Conservation (phyloP, 2,329 filamentous ascomycete species). For the Metarhizium rileyi region DNA sequence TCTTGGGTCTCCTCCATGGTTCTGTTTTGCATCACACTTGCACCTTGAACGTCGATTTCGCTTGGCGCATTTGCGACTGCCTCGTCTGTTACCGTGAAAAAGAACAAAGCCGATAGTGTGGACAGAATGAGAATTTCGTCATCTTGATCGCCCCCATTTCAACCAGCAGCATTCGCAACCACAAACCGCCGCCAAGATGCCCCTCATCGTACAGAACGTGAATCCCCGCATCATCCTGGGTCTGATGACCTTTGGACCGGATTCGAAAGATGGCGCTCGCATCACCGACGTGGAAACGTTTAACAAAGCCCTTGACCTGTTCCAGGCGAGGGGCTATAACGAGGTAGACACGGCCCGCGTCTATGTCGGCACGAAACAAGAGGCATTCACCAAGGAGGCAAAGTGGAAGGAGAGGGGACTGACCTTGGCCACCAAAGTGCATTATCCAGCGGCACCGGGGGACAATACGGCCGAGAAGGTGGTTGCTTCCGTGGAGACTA, state of each 20-base stretch:
- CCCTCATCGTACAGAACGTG: constrained; percentile 31
- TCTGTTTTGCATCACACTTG: no score
- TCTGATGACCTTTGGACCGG: constrained; percentile 75
- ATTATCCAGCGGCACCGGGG: constrained; percentile 42
- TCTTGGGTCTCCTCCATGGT: no score
- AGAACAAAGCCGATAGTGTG: no score
- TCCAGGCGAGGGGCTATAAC: constrained; percentile 71
- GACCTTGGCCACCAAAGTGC: constrained; percentile 65
- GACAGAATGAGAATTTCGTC: no score
- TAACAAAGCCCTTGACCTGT: constrained; percentile 61
- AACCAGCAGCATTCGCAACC: not conserved
- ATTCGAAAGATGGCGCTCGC: constrained; percentile 51
- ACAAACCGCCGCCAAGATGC: constrained; percentile 27
- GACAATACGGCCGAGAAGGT: constrained; percentile 46
- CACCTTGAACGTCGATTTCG: no score
- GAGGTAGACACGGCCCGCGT: constrained; percentile 76
- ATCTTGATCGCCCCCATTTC: not conserved
- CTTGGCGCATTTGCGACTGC: no score
- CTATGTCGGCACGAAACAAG: constrained; percentile 65
- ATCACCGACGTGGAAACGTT: constrained; percentile 60
- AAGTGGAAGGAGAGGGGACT: constrained; percentile 73
- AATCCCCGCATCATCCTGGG: constrained; percentile 70
- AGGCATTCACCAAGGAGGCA: constrained; percentile 66
- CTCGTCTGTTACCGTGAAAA: no score
- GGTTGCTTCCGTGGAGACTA: constrained; percentile 54